Conservation (phyloP, 2,329 filamentous ascomycete genomes). For the Claviceps fusiformis region DNA sequence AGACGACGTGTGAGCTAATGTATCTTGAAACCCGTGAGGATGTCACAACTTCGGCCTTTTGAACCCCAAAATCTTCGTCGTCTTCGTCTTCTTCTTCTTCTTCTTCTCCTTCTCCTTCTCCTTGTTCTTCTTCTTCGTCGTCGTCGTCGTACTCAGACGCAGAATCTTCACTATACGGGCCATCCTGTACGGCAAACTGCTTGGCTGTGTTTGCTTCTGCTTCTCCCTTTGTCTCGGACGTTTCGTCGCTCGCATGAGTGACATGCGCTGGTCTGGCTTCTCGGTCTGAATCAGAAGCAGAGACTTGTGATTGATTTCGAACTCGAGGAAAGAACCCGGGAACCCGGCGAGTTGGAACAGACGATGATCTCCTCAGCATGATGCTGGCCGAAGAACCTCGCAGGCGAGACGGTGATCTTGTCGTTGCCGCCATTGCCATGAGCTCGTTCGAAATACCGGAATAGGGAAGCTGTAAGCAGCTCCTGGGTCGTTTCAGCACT, state of each 20-base stretch:
- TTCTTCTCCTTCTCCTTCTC: too few relatives aligned
- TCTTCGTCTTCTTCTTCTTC: constrained; percentile 11
- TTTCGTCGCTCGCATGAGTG: not conserved
- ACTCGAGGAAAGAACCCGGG: constrained; percentile 3
- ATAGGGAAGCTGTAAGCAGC: constrained; percentile 21
- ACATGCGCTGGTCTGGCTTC: not conserved
- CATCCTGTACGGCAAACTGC: not conserved
- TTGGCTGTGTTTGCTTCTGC: not conserved
- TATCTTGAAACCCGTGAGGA: constrained; percentile 42
- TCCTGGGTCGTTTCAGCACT: constrained; percentile 30
- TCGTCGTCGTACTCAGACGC: constrained; percentile 18
- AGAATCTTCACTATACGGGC: not conserved
- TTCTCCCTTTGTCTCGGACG: constrained; percentile 2
- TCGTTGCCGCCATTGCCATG: constrained; percentile 5
- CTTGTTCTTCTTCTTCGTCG: too few relatives aligned
- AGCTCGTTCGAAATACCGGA: constrained; percentile 14
- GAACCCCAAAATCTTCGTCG: constrained; percentile 32
- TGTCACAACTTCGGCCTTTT: constrained; percentile 45
- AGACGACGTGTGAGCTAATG: constrained; percentile 34
- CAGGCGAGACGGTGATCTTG: constrained; percentile 19
- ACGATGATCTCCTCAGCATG: constrained; percentile 32
- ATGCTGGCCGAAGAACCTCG: constrained; percentile 19
- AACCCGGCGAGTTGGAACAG: constrained; percentile 28
- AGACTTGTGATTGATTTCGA: not conserved
- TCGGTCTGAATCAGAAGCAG: not conserved